Evolutionary conservation across 371 early-diverging fungal species (phyloP), one percentile per base, ranked within the genome.

Genomic region (Mucor circinelloides): DNA sequence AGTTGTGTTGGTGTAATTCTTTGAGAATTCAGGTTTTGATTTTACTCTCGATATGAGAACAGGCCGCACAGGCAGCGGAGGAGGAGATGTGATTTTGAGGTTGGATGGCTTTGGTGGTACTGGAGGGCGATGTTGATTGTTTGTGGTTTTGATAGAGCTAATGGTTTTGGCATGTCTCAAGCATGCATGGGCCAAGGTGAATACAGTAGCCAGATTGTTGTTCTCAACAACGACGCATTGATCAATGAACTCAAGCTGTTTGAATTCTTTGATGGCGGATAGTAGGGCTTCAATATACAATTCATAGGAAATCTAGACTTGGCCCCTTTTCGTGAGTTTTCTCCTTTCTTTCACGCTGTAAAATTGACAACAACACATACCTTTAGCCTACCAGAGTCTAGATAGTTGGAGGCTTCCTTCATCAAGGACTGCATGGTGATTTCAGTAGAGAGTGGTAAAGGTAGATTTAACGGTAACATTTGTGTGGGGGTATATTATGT

Each of bases 21-120:
- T 40, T 54, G 36, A 28, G 38, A 54, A 63, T 25, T 63, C 63
- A 17, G 63, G 50, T 38, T 50, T 63, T 1, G 63, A 63, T 54
- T 50, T 63, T 8, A 54, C 52, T 52, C 63, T 52, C 28, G 38
- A n/a, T 54, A 63, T 63, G 15, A 46, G 17, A 0, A 32, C 42
- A 13, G 77, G 81, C 54, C 71, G 69, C 13, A 68, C 60, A 10
- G 81, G 81, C 58, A 77, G 54, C 13, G 75, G 81, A n/a, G 81
- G 78, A 21, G 76, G 74, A 44, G 40, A 17, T 6, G 40, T 40
- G 40, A 54, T 31, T 60, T 40, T 32, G 27, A 34, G 25, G 62
- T 62, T 67, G 30, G 66, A 63, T 68, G 78, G 78, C 63, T 78
- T 78, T 25, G 75, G 75, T 40, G 78, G 78, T 0, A 78, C 58